Conservation (phyloP, 164 flowering plant genomes). For the Cinnamomum micranthum region DNA sequence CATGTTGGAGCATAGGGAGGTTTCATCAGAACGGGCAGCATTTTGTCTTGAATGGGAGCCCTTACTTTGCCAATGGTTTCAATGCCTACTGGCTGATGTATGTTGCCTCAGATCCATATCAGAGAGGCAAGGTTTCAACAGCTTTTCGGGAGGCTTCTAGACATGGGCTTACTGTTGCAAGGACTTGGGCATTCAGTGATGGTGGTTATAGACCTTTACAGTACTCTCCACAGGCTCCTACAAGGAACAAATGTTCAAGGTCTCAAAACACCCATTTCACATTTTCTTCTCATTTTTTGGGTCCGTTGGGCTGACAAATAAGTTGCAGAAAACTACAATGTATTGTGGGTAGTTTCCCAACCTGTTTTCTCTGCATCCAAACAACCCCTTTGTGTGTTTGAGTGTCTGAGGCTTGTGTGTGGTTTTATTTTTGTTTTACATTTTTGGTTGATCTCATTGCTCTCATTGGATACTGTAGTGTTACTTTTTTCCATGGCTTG, state of each 20-base stretch:
- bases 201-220: no score
- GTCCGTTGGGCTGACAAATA: neutral
- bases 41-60: no score
- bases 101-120: slow-evolving; percentile 59
- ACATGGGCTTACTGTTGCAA: slow-evolving; percentile 41
- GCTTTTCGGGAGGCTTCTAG: slow-evolving; percentile 54
- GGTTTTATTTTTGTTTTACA: neutral
- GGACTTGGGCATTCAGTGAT: no score
- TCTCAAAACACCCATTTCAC: neutral
- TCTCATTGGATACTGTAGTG: neutral
- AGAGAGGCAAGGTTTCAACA: slow-evolving; percentile 47
- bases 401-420: neutral
- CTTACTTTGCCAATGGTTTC: no score
- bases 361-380: neutral
- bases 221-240: no score
- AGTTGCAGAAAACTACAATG: no score
- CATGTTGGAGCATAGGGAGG: no score
- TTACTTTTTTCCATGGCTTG: neutral
- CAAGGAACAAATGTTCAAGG: no score
- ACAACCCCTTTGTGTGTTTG: neutral
- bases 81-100: no score
- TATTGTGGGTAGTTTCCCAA: no score
- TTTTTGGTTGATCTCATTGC: neutral
- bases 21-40: no score
- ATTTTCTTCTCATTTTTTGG: neutral